These are phyloP conservation scores for Exobasidium cylindrosporum DNA, from an alignment of 1,284 basidiomycete species.

Conservation along the genomic window DNA sequence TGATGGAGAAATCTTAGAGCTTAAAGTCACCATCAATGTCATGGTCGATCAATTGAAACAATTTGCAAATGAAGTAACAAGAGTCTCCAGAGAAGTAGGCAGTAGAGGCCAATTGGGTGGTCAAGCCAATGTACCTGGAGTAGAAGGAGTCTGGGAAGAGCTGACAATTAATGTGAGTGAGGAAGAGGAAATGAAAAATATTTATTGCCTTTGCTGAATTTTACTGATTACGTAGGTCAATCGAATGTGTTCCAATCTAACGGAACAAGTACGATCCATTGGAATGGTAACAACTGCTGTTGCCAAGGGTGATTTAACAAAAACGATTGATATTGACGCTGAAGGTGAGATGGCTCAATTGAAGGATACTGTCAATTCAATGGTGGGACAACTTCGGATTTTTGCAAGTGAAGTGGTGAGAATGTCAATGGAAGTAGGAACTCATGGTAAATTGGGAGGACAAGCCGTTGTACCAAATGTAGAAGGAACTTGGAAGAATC, in stretches of 20 bases:
- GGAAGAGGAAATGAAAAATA: no score
- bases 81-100: constrained; percentile 68
- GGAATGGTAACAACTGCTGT: constrained; percentile 89
- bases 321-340: constrained; percentile 66
- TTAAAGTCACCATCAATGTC: constrained; percentile 97
- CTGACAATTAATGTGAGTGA: constrained; percentile 52
- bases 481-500: constrained; percentile 58
- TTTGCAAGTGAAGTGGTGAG: constrained; percentile 69
- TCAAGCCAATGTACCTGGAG: constrained; percentile 54
- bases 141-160: constrained; percentile 56
- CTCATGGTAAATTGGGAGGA: constrained; percentile 53
- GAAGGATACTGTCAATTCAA: constrained; percentile 82
- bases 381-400: constrained; percentile 81
- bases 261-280: constrained; percentile 87
- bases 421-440: constrained; percentile 55
- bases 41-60: constrained; percentile 86
- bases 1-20: constrained; percentile 89
- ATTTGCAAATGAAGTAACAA: constrained; percentile 90
- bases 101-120: constrained; percentile 50
- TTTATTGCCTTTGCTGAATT: background rate
- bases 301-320: constrained; percentile 62
- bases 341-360: constrained; percentile 87
- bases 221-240: no score
- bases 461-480: constrained; percentile 57
- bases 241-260: constrained; percentile 86